Evolutionary conservation across 2,329 filamentous ascomycete genomes (phyloP).

Genomic region (Simplicillium aogashimaense): DNA sequence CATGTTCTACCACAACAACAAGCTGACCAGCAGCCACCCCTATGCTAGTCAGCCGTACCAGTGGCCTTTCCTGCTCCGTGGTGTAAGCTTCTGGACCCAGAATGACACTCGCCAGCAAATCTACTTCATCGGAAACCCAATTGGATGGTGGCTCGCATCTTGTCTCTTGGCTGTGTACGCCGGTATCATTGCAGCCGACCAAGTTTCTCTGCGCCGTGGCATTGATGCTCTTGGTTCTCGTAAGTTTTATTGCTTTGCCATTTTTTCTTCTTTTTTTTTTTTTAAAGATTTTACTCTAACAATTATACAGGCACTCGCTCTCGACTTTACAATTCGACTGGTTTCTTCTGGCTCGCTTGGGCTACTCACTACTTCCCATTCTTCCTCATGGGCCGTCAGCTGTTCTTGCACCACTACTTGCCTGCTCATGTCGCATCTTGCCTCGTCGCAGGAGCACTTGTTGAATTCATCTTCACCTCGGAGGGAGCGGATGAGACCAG

Average conservation of each 20-base stretch:
- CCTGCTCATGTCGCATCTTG: constrained; percentile 87
- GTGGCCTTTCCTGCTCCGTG: constrained; percentile 94
- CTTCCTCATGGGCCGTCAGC: constrained; percentile 94
- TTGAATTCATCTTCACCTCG: constrained; percentile 94
- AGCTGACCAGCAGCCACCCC: constrained; percentile 91
- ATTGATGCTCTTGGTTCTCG: constrained; percentile 88
- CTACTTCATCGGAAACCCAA: constrained; percentile 93
- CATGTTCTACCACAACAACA: constrained; percentile 99
- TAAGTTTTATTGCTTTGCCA: constrained; percentile 41
- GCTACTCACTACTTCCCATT: constrained; percentile 96
- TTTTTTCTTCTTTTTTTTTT: neutral
- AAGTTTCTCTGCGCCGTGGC: constrained; percentile 84
- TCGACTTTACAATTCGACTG: constrained; percentile 94
- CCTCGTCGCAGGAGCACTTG: constrained; percentile 78
- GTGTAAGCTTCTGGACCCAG: constrained; percentile 99
- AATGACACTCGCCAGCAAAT: constrained; percentile 93
- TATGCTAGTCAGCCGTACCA: constrained; percentile 92
- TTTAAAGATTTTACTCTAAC: neutral
- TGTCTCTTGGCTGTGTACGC: constrained; percentile 87
- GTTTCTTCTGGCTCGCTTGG: constrained; percentile 98
- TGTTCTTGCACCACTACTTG: constrained; percentile 96
- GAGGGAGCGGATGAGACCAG: constrained; percentile 57
- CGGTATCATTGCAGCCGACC: constrained; percentile 85
- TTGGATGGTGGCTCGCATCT: constrained; percentile 96
- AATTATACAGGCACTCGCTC: constrained; percentile 63